Evolutionary conservation across 2,329 filamentous ascomycete genomes (phyloP), one percentile per base, ranked within the genome.

Genomic region (Colletotrichum tanaceti): DNA sequence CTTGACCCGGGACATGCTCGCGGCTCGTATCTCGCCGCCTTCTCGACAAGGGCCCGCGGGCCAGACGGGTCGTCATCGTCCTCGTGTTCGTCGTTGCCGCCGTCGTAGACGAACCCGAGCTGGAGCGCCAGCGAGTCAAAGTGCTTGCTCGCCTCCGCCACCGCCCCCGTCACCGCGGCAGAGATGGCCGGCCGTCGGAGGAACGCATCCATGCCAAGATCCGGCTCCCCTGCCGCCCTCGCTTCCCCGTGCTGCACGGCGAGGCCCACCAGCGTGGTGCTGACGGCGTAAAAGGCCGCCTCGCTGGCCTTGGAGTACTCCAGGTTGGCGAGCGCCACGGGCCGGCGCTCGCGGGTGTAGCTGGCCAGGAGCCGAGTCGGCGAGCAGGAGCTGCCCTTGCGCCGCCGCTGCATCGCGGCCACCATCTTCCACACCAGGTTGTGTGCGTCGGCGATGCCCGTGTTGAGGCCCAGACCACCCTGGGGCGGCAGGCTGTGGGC

Each of bases 381-480:
- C n/a, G n/a, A n/a, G n/a, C n/a, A n/a, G n/a, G n/a, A n/a, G n/a
- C n/a, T n/a, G n/a, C n/a, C n/a, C n/a, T n/a, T n/a, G n/a, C n/a
- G n/a, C n/a, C n/a, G n/a, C n/a, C n/a, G n/a, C n/a, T 58, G 24
- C 9, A 67, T 53, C 22, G 47, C 14, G 39, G 59, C 16, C 24
- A 39, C 60, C 14, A 67, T 72, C 43, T 87, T 86, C 86, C 86
- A 89, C 10, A 81, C 82, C 1, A 89, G 73, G 50, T 84, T 85
- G 35, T 87, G 84, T 0, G 86, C 85, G 73, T 89, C 86, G 6
- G 84, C 82, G 39, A 88, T 81, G 4, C 87, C 86, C 0, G 86
- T 88, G 71, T 89, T 89, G 72, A 89, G 80, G 0, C 87, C 87
- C 70, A 88, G 86, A 0, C 86, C 87, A 0, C 86, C 86, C 10